phyloP scores from a whole-genome alignment of 108 stramenopile species.

The Fragilariopsis cylindrus region DNA sequence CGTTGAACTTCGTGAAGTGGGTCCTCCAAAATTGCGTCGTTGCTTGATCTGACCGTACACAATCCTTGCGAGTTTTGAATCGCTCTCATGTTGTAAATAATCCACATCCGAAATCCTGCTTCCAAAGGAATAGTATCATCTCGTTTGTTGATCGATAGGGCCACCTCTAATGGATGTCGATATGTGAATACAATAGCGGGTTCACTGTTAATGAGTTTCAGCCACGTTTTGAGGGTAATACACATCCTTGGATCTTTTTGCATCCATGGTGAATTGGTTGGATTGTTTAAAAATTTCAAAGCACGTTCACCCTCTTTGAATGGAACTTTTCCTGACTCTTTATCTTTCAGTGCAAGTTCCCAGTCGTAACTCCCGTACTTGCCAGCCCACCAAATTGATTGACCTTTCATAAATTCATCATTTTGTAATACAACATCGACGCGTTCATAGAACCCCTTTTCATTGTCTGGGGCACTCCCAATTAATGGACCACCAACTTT shows the following conservation, averaged over 20 bases:
- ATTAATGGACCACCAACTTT: constrained; percentile 60
- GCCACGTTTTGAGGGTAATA: constrained; percentile 86
- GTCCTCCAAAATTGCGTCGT: constrained; percentile 72
- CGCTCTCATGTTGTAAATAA: constrained; percentile 85
- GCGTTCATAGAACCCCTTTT: constrained; percentile 90
- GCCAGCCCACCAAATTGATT: constrained; percentile 70
- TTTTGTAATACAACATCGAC: constrained; percentile 82
- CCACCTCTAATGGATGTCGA: constrained; percentile 91
- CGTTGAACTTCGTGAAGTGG: constrained; percentile 73
- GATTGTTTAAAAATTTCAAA: constrained; percentile 66
- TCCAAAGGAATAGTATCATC: constrained; percentile 60
- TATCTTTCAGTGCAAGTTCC: constrained; percentile 56
- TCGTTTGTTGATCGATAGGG: constrained; percentile 81
- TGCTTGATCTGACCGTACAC: constrained; percentile 77
- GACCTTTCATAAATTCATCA: constrained; percentile 81
- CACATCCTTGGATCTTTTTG: constrained; percentile 94
- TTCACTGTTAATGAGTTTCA: constrained; percentile 68
- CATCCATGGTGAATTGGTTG: constrained; percentile 71
- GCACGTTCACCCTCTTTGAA: constrained; percentile 55
- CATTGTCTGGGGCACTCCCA: constrained; percentile 73
- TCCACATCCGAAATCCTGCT: constrained; percentile 82
- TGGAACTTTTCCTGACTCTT: constrained; percentile 47
- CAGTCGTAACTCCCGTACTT: constrained; percentile 69
- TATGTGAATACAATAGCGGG: constrained; percentile 91
- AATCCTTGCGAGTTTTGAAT: constrained; percentile 71